Conservation (phyloP, 495 filamentous ascomycete species). For the Clavariopsis aquatica region DNA sequence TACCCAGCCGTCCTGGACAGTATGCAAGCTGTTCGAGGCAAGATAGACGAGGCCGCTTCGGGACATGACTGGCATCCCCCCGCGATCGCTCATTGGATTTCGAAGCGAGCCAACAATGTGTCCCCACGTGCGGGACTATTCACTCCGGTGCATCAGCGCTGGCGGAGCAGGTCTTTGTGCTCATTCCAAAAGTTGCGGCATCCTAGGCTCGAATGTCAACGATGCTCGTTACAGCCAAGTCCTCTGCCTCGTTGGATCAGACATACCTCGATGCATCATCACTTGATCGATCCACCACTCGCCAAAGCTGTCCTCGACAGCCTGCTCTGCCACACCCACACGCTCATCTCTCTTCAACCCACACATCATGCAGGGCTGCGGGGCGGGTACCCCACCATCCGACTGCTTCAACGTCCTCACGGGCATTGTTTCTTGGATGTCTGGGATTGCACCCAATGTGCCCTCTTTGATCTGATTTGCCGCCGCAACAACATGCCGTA, state of each 20-base stretch:
- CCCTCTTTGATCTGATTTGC: conserved; percentile 50
- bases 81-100: background rate
- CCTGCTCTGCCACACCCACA: conserved; percentile 68
- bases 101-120: background rate
- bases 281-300: conserved; percentile 94
- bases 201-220: conserved; percentile 44
- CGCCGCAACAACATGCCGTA: conserved; percentile 56
- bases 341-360: conserved; percentile 85
- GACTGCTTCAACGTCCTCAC: conserved; percentile 57
- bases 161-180: conserved; percentile 64
- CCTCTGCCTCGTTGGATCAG: background rate
- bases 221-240: conserved; percentile 24
- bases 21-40: too few relatives aligned
- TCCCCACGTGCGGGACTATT: background rate
- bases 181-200: conserved; percentile 84
- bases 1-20: too few relatives aligned
- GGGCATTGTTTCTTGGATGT: conserved; percentile 63
- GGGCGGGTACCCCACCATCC: conserved; percentile 67
- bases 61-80: conserved; percentile 2
- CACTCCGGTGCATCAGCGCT: conserved; percentile 53
- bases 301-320: conserved; percentile 84
- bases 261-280: conserved; percentile 53
- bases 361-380: conserved; percentile 82
- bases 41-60: background rate
- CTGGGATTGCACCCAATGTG: conserved; percentile 56